Conservation (phyloP, 2,329 filamentous ascomycete species). For the Hypoxylon sp. region DNA sequence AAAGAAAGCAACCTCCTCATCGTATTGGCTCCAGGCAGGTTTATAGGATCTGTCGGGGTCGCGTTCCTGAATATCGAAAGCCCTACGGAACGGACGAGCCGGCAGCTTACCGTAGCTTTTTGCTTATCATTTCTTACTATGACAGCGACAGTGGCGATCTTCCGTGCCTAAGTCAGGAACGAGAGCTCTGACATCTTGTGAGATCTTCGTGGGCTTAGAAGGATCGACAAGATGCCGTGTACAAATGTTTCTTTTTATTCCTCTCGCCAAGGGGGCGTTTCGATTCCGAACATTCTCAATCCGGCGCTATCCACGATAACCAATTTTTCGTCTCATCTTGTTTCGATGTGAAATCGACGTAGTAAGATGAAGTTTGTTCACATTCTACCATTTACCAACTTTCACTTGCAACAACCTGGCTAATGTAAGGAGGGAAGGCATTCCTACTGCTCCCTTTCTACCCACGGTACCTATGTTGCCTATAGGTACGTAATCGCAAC, state of each 20-base stretch:
- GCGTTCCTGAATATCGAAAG: conserved; percentile 43
- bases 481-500: conserved; percentile 7
- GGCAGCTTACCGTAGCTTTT: conserved; percentile 15
- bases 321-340: conserved; percentile 15
- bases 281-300: conserved; percentile 14
- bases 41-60: conserved; percentile 18
- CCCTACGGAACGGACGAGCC: conserved; percentile 24
- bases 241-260: conserved; percentile 6
- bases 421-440: conserved; percentile 13
- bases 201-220: conserved; percentile 31
- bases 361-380: conserved; percentile 27
- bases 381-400: conserved; percentile 5
- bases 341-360: conserved; percentile 25
- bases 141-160: conserved; percentile 24
- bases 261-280: conserved; percentile 2
- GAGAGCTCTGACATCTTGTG: conserved; percentile 21
- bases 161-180: conserved; percentile 18
- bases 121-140: conserved; percentile 32
- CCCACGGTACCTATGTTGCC: background rate
- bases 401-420: background rate
- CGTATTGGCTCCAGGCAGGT: conserved; percentile 20
- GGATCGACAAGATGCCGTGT: conserved; percentile 28
- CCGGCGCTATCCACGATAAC: conserved; percentile 11
- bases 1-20: conserved; percentile 6
- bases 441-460: conserved; percentile 13